These are phyloP conservation scores for Penicillium paxilli DNA, from an alignment of 495 filamentous ascomycete genomes.

Conservation along the genomic window DNA sequence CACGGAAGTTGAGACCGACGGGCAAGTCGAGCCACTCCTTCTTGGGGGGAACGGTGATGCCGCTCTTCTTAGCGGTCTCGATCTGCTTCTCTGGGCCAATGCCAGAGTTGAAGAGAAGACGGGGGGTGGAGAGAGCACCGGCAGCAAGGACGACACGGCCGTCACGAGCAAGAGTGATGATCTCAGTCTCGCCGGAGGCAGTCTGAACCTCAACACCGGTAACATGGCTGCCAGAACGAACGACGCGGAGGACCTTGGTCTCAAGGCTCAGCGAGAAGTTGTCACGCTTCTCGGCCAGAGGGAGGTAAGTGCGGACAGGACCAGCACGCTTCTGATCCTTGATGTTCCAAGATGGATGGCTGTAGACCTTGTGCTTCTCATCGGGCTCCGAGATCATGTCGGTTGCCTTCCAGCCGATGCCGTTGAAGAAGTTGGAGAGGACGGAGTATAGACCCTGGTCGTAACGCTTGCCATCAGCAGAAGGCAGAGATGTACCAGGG, in stretches of 20 bases:
- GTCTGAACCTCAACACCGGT: slow-evolving; percentile 69
- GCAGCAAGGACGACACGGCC: slow-evolving; percentile 70
- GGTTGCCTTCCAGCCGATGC: slow-evolving; percentile 61
- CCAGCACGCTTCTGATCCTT: slow-evolving; percentile 65
- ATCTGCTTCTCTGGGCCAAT: slow-evolving; percentile 68
- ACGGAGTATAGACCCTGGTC: slow-evolving; percentile 65
- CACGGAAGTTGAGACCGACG: slow-evolving; percentile 71
- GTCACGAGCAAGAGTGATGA: slow-evolving; percentile 56
- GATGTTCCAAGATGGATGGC: slow-evolving; percentile 71
- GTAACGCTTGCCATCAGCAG: slow-evolving; percentile 67
- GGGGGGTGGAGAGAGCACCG: slow-evolving; percentile 71
- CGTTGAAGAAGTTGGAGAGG: slow-evolving; percentile 52
- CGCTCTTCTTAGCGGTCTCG: slow-evolving; percentile 50
- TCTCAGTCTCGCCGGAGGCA: slow-evolving; percentile 57
- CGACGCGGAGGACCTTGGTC: slow-evolving; percentile 63
- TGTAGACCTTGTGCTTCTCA: slow-evolving; percentile 66
- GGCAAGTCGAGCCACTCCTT: slow-evolving; percentile 69
- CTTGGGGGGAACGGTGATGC: slow-evolving; percentile 53
- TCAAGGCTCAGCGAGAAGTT: slow-evolving; percentile 71
- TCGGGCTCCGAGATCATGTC: slow-evolving; percentile 60
- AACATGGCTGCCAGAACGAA: slow-evolving; percentile 59
- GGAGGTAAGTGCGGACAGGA: slow-evolving; percentile 73
- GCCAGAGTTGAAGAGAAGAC: slow-evolving; percentile 66
- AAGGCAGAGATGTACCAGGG: slow-evolving; percentile 68
- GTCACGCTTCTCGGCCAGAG: slow-evolving; percentile 53